phyloP scores from a whole-genome alignment of 2,329 filamentous ascomycete genomes.

The Aureobasidium musti region DNA sequence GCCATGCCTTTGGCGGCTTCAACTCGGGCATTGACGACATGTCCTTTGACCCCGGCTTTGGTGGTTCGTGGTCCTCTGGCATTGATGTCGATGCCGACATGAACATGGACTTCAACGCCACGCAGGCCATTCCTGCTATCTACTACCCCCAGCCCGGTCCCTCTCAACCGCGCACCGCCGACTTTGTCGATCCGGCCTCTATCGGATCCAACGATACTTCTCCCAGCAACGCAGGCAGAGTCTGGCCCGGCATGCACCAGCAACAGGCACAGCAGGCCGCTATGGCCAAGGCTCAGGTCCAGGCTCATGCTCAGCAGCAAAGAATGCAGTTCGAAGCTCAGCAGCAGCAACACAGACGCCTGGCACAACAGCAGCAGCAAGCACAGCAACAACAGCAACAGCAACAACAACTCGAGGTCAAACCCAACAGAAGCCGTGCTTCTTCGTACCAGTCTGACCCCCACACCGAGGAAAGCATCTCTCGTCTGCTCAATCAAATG shows the following conservation, averaged over 20 bases:
- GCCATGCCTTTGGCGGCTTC: constrained; percentile 64
- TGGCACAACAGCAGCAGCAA: constrained; percentile 41
- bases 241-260: constrained; percentile 93
- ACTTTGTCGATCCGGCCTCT: constrained; percentile 72
- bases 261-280: constrained; percentile 68
- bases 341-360: constrained; percentile 39
- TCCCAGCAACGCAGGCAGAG: constrained; percentile 61
- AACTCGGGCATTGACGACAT: constrained; percentile 67
- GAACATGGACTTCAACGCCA: constrained; percentile 61
- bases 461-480: constrained; percentile 81
- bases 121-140: constrained; percentile 59
- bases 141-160: constrained; percentile 59
- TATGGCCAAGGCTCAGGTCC: constrained; percentile 59
- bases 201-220: constrained; percentile 65
- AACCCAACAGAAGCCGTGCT: constrained; percentile 42
- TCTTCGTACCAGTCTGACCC: constrained; percentile 49
- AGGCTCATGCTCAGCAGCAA: constrained; percentile 51
- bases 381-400: constrained; percentile 38
- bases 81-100: constrained; percentile 61
- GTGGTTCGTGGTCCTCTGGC: constrained; percentile 58
- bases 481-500: constrained; percentile 89
- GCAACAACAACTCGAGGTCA: constrained; percentile 45
- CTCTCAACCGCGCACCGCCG: constrained; percentile 42
- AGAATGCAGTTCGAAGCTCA: constrained; percentile 38
- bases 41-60: constrained; percentile 59